These are phyloP conservation scores for Reutealis trisperma DNA, from an alignment of 345 rosid genomes.

Conservation along the genomic window DNA sequence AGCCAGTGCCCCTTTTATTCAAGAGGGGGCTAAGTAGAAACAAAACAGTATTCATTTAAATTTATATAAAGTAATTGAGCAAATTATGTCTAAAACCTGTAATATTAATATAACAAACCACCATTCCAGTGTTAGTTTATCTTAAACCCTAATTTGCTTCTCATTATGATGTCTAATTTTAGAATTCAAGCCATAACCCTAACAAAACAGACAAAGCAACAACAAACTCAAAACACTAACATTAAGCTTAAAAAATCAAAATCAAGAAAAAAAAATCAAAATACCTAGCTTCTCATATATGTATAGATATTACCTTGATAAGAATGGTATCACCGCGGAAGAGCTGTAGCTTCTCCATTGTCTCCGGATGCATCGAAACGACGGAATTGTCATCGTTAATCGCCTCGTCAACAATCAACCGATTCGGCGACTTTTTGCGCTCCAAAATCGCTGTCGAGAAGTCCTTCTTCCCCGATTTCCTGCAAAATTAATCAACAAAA, in stretches of 20 bases:
- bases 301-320: conserved; percentile 14
- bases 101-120: background rate
- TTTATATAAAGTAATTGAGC: no score
- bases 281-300: background rate
- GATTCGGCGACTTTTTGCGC: conserved; percentile 21
- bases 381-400: conserved; percentile 27
- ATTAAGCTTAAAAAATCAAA: background rate
- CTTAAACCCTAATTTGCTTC: background rate
- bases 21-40: no score
- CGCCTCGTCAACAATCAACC: conserved; percentile 22
- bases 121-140: background rate
- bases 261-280: background rate
- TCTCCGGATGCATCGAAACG: conserved; percentile 16
- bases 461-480: conserved; percentile 20
- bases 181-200: background rate
- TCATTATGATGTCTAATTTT: background rate
- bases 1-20: background rate
- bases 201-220: background rate
- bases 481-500: background rate
- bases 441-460: conserved; percentile 27
- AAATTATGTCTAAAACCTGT: background rate
- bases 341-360: conserved; percentile 28
- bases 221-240: background rate
- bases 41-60: no score
- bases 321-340: conserved; percentile 19